phyloP scores from a whole-genome alignment of 208 protist species.

The Leishmania braziliensis region DNA sequence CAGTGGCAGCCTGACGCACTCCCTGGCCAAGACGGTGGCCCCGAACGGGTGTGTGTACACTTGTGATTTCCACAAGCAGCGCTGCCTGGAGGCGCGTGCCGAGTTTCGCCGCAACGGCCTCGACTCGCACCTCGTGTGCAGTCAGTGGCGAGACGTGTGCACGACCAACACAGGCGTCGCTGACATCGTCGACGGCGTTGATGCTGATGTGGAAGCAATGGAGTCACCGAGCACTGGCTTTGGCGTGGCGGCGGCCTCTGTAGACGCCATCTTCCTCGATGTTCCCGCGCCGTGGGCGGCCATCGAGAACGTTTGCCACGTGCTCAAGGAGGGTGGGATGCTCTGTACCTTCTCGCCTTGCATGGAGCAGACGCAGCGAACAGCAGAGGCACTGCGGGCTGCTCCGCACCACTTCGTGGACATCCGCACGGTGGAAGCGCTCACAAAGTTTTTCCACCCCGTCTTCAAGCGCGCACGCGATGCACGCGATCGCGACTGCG shows the following conservation, averaged over 20 bases:
- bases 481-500: conserved; percentile 28
- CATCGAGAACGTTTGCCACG: conserved; percentile 85
- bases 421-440: conserved; percentile 87
- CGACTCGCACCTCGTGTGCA: conserved; percentile 55
- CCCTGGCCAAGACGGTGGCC: conserved; percentile 77
- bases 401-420: conserved; percentile 78
- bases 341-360: conserved; percentile 94
- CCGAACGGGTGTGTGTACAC: conserved; percentile 85
- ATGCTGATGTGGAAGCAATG: conserved; percentile 45
- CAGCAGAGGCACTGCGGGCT: conserved; percentile 59
- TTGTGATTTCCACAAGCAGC: conserved; percentile 87
- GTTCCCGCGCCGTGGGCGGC: conserved; percentile 89
- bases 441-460: conserved; percentile 78
- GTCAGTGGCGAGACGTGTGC: conserved; percentile 88
- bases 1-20: conserved; percentile 90
- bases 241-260: conserved; percentile 63
- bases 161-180: conserved; percentile 33
- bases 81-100: conserved; percentile 72
- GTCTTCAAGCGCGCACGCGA: conserved; percentile 62
- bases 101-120: conserved; percentile 85
- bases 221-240: conserved; percentile 60
- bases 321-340: conserved; percentile 82
- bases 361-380: conserved; percentile 94
- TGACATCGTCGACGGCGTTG: conserved; percentile 33
- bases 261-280: conserved; percentile 94